Evolutionary conservation across 2,329 filamentous ascomycete genomes (phyloP).

Genomic region (Huntiella bhutanensis): DNA sequence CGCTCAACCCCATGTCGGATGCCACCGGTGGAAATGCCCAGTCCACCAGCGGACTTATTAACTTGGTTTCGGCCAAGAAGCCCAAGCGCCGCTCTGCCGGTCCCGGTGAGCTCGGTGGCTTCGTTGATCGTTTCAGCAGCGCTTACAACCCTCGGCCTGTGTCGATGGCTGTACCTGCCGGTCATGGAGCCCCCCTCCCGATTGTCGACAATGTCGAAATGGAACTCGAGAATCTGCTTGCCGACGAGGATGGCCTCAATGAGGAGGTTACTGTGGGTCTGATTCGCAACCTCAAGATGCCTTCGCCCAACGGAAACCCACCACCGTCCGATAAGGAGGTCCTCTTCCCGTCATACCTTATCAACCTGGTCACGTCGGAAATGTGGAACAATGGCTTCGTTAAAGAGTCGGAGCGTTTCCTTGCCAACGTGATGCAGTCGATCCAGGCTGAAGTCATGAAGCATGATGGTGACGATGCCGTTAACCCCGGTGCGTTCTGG

Average conservation of each 20-base stretch:
- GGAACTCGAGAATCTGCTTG: conserved; percentile 82
- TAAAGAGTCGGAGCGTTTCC: conserved; percentile 95
- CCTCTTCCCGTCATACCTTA: conserved; percentile 93
- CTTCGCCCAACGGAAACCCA: conserved; percentile 66
- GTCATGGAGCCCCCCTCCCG: conserved; percentile 25
- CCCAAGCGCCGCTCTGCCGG: conserved; percentile 86
- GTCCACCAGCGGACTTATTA: conserved; percentile 65
- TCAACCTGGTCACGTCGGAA: conserved; percentile 96
- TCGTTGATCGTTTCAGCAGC: conserved; percentile 62
- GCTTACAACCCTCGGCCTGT: conserved; percentile 89
- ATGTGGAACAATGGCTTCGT: conserved; percentile 99
- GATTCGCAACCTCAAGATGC: conserved; percentile 93
- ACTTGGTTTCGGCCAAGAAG: conserved; percentile 91
- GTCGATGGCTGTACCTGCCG: conserved; percentile 73
- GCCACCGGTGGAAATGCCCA: conserved; percentile 23
- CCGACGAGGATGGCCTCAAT: conserved; percentile 88
- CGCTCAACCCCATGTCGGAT: conserved; percentile 49
- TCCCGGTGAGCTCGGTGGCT: conserved; percentile 48
- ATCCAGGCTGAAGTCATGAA: conserved; percentile 99
- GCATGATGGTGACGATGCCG: conserved; percentile 88
- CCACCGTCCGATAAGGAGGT: conserved; percentile 96
- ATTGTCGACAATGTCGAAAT: conserved; percentile 80
- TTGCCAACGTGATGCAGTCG: conserved; percentile 98
- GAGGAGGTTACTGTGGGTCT: conserved; percentile 93
- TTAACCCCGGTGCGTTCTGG: conserved; percentile 97